Percentiles rank a stretch among this genome's conserved stretches.
These are phyloP conservation scores for Bruguiera sexangula DNA, from an alignment of 345 rosid species.

Conservation along the genomic window DNA sequence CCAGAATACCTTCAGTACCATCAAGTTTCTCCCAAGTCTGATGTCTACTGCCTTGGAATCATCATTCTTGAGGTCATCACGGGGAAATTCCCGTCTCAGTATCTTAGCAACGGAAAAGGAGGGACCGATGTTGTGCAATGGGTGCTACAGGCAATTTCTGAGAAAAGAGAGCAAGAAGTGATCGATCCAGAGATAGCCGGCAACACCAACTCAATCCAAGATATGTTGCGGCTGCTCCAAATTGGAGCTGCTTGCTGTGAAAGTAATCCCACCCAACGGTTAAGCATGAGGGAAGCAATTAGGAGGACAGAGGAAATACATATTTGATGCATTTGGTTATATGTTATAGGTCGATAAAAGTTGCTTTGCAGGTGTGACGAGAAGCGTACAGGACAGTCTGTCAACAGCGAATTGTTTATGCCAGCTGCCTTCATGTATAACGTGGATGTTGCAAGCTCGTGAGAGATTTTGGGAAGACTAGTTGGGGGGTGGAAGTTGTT, in stretches of 20 bases:
- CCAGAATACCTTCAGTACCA: constrained; percentile 17
- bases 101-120: constrained; percentile 27
- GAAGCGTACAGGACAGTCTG: constrained; percentile 7
- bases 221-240: constrained; percentile 21
- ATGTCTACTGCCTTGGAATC: constrained; percentile 27
- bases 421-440: background rate
- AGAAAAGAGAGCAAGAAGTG: constrained; percentile 20
- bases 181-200: constrained; percentile 27
- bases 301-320: constrained; percentile 20
- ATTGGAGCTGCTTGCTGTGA: constrained; percentile 19
- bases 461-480: background rate
- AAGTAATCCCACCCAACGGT: constrained; percentile 14
- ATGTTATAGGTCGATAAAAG: background rate
- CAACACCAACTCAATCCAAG: constrained; percentile 5
- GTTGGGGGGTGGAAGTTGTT: background rate
- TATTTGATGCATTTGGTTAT: constrained; percentile 6
- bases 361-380: constrained; percentile 8
- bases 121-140: constrained; percentile 30
- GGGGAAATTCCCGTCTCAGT: constrained; percentile 34
- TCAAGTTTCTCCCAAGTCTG: constrained; percentile 20
- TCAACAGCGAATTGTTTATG: background rate
- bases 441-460: background rate
- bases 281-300: constrained; percentile 25
- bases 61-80: constrained; percentile 27
- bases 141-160: constrained; percentile 16